Evolutionary conservation across 2,329 filamentous ascomycete genomes (phyloP), one percentile per base, ranked within the genome.

Genomic region (Hymenoscyphus albidus): DNA sequence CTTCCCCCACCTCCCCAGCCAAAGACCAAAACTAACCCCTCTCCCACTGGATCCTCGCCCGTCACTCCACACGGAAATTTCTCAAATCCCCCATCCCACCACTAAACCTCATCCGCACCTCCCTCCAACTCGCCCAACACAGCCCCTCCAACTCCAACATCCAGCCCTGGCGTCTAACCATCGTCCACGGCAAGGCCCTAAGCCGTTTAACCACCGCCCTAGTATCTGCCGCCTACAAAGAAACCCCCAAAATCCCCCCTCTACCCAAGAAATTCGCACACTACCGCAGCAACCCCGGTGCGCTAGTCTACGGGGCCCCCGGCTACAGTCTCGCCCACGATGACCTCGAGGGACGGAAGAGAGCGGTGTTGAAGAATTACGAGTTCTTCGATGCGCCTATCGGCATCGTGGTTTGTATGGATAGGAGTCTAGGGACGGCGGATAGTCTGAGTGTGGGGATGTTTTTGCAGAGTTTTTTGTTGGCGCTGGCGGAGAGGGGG

Each of bases 141-240:
- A 61, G 59, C 40, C 59, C 59, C 31, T 61, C 59, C 7, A 61
- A 61, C 31, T 61, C 59, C 59, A 61, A 61, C 35, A 61, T 54
- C 18, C 59, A 61, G 27, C 59, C 59, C 31, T 61, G 59, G 59
- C 44, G 59, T n/a, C 27, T 61, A 5, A 54, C 44, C 22, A 16
- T 61, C 18, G 16, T 27, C 13, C 31, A 22, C 3, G 59, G 59
- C 6, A 38, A 39, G 9, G 42, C 59, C 35, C 27, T 27, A 27
- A 27, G 1, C 27, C 27, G 27, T 2, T 27, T 27, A 27, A 27
- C 27, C 2, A 27, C 27, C 2, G 27, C 27, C 27, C 59, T 61
- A 18, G 27, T 61, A 12, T 13, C 27, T 14, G 42, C n/a, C 14
- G 59, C 59, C 6, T 51, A 14, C 9, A 27, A n/a, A 7, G 40